Conservation (phyloP, 345 rosid genomes). For the Moricandia moricandioides region DNA sequence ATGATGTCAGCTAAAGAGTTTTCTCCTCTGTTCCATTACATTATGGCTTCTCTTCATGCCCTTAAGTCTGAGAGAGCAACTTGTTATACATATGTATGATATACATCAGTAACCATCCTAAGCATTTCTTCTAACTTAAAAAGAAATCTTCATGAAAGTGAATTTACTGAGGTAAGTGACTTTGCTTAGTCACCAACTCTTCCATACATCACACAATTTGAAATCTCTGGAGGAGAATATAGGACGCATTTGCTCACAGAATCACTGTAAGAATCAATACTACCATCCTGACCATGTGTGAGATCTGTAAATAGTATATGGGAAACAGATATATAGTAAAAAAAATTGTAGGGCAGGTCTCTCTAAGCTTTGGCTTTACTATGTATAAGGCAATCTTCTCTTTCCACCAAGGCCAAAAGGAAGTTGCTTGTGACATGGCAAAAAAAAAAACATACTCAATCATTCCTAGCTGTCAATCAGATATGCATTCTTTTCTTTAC, state of each 20-base stretch:
- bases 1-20: conserved; percentile 13
- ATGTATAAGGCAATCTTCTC: conserved; percentile 34
- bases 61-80: conserved; percentile 12
- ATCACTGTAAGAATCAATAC: conserved; percentile 30
- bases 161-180: conserved; percentile 23
- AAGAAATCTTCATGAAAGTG: conserved; percentile 9
- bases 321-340: conserved; percentile 28
- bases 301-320: conserved; percentile 32
- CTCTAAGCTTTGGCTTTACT: conserved; percentile 33
- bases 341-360: conserved; percentile 26
- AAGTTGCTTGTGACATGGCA: conserved; percentile 40
- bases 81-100: conserved; percentile 13
- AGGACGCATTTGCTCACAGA: conserved; percentile 33
- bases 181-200: conserved; percentile 2
- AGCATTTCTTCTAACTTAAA: conserved; percentile 11
- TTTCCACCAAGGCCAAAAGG: conserved; percentile 39
- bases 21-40: conserved; percentile 7
- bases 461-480: conserved; percentile 30
- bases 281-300: conserved; percentile 12
- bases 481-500: conserved; percentile 28
- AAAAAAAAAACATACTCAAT: conserved; percentile 23
- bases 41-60: conserved; percentile 16
- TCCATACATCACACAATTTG: conserved; percentile 17
- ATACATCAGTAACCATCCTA: conserved; percentile 1
- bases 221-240: conserved; percentile 7